phyloP scores from a whole-genome alignment of 75 land plant species.

The Pinus tabuliformis region DNA sequence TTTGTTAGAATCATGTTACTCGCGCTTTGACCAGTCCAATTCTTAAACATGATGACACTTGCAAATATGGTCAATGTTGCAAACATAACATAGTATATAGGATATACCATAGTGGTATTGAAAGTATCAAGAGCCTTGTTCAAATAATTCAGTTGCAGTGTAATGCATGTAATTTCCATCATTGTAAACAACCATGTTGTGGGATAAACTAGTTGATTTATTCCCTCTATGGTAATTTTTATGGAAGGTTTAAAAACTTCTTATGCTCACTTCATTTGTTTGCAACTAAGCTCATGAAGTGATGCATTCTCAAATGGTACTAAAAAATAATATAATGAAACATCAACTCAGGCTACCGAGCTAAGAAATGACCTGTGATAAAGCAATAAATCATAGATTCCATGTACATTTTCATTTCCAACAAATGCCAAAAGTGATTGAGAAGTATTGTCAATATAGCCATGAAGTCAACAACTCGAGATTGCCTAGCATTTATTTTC shows the following conservation, averaged over 20 bases:
- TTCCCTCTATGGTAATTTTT: too few species aligned
- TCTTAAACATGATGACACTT: slow-evolving; percentile 87
- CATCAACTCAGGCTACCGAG: slow-evolving; percentile 57
- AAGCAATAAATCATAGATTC: slow-evolving; percentile 77
- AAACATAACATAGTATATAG: slow-evolving; percentile 84
- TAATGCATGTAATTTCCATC: too few species aligned
- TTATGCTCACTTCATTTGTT: slow-evolving; percentile 57
- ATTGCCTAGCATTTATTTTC: slow-evolving; percentile 81
- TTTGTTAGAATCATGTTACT: slow-evolving; percentile 54
- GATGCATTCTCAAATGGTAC: slow-evolving; percentile 79
- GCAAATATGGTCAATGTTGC: slow-evolving; percentile 77
- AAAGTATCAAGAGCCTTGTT: slow-evolving; percentile 99
- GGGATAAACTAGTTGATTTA: too few species aligned
- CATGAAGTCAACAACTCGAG: slow-evolving; percentile 48
- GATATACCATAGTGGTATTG: slow-evolving; percentile 86
- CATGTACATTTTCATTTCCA: slow-evolving; percentile 73
- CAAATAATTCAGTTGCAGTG: too few species aligned
- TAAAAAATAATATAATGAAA: slow-evolving; percentile 77
- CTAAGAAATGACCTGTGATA: slow-evolving; percentile 82
- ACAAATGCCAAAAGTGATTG: slow-evolving; percentile 72
- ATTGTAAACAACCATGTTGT: too few species aligned
- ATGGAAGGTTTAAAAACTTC: slow-evolving; percentile 11
- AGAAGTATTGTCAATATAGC: slow-evolving; percentile 59
- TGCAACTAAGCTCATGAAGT: slow-evolving; percentile 58
- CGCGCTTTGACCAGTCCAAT: slow-evolving; percentile 74